phyloP scores from a whole-genome alignment of 1,284 basidiomycete species.

The Neolentinus lepideus region DNA sequence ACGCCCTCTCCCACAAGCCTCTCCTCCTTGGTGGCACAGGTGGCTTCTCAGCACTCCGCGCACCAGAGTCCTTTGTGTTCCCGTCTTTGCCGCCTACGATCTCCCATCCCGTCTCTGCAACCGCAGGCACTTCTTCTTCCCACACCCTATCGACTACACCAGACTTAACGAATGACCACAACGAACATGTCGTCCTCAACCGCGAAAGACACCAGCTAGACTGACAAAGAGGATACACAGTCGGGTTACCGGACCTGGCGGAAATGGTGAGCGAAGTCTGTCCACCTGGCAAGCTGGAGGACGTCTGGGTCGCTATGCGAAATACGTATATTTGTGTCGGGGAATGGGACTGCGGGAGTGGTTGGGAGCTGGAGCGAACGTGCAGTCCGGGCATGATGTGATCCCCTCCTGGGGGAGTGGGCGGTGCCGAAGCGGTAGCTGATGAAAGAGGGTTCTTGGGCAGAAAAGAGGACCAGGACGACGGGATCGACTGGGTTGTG shows the following conservation, averaged over 20 bases:
- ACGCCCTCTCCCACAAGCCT: slow-evolving; percentile 15
- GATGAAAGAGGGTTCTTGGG: slow-evolving; percentile 45
- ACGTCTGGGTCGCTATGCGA: slow-evolving; percentile 33
- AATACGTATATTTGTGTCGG: slow-evolving; percentile 54
- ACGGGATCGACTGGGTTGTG: slow-evolving; percentile 12
- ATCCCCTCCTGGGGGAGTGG: slow-evolving; percentile 13
- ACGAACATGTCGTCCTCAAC: slow-evolving; percentile 80
- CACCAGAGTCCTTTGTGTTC: slow-evolving; percentile 13
- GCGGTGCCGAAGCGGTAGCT: slow-evolving; percentile 20
- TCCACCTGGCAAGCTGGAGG: slow-evolving; percentile 22
- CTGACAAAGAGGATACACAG: slow-evolving; percentile 68
- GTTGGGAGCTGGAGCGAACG: slow-evolving; percentile 5
- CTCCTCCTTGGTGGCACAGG: slow-evolving; percentile 23
- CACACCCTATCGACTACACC: slow-evolving; percentile 80
- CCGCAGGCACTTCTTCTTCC: slow-evolving; percentile 62
- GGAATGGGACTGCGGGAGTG: slow-evolving; percentile 17
- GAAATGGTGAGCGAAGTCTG: slow-evolving; percentile 12
- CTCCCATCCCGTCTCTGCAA: slow-evolving; percentile 23
- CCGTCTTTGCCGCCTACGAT: slow-evolving; percentile 10
- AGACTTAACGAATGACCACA: slow-evolving; percentile 86
- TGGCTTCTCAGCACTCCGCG: slow-evolving; percentile 13
- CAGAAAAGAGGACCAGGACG: slow-evolving; percentile 44
- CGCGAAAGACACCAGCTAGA: slow-evolving; percentile 75
- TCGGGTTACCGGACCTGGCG: background rate
- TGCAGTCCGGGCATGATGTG: background rate